Base-by-base conservation (phyloP, 192 early-diverging fungal genomes). In the Coemansia sp. region DNA sequence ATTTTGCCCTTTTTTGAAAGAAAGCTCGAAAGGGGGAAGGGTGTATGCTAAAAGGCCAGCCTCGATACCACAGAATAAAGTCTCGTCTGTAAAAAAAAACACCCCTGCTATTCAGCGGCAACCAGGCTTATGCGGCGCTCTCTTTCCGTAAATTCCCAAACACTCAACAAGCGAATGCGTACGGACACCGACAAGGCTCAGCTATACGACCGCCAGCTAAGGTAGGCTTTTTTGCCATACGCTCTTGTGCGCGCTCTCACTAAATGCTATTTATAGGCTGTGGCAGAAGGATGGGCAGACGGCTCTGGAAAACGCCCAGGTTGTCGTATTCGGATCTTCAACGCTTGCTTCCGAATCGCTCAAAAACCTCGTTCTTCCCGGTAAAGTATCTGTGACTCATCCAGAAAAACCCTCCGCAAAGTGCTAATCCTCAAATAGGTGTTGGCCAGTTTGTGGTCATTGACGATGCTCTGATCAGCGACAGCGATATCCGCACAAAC, bases 301-400 rank as follows among this genome's bases (percentile, higher is more conserved):
- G 4, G 89, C 89, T 0, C 84, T 99, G 18, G 93, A 97, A 63
- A 62, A 62, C 34, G 83, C 96, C 9, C 84, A 84, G 17, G 84
- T 99, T 21, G 90, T 90, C 38, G 82, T 96, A 15, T 54, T 99
- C 42, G 88, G 93, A 59, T 93, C 83, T 18, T 84, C 87, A 11
- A 87, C 90, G 1, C 85, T 87, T 12, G 94, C 90, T 3, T 87
- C 91, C 32, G 96, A 99, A 67, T 82, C 87, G 20, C 80, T 99
- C 39, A 99, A 99, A 69, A 96, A 99, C 64, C 81, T 99, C 21
- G 85, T 97, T 45, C 81, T 99, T 48, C 94, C 96, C 66, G 96
- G 96, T 90, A 82, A 43, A 56, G 9, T 18, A 34, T 17, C 6
- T 51, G 32, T 34, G 47, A 47, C 45, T 47, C 28, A 49, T 16